A percentile compares a stretch with the other conserved stretches of the same genome.
Evolutionary conservation across 371 early-diverging fungal genomes (phyloP).

Genomic region (Apophysomyces ossiformis): DNA sequence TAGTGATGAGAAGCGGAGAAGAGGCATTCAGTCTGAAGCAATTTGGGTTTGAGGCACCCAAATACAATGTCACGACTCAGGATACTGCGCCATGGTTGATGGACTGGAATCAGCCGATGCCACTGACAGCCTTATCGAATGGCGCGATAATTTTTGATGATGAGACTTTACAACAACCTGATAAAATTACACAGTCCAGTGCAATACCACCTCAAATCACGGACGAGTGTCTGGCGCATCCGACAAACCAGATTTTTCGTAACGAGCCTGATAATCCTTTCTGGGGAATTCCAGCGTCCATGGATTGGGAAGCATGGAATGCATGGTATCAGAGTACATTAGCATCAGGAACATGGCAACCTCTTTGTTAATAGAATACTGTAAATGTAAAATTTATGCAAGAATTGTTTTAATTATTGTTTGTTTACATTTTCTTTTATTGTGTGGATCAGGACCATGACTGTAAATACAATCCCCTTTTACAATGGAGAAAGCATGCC

Average conservation of each 20-base stretch:
- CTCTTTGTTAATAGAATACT: not conserved
- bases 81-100: not conserved
- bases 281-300: slow-evolving; percentile 47
- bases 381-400: too few species aligned
- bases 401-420: too few species aligned
- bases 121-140: not conserved
- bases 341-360: slow-evolving; percentile 7
- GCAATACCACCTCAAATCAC: not conserved
- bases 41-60: slow-evolving; percentile 41
- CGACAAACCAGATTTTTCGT: slow-evolving; percentile 29
- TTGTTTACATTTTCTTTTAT: too few species aligned
- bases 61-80: not conserved
- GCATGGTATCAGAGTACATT: slow-evolving; percentile 41
- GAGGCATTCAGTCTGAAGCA: slow-evolving; percentile 54
- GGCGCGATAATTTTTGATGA: not conserved
- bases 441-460: too few species aligned
- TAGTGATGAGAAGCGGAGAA: not conserved
- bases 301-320: slow-evolving; percentile 53
- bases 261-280: slow-evolving; percentile 53
- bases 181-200: not conserved
- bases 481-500: too few species aligned
- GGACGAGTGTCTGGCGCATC: too few species aligned
- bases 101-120: not conserved
- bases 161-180: not conserved
- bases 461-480: too few species aligned